phyloP scores from a whole-genome alignment of 176 grass and related monocot genomes.

The Otatea glauca region DNA sequence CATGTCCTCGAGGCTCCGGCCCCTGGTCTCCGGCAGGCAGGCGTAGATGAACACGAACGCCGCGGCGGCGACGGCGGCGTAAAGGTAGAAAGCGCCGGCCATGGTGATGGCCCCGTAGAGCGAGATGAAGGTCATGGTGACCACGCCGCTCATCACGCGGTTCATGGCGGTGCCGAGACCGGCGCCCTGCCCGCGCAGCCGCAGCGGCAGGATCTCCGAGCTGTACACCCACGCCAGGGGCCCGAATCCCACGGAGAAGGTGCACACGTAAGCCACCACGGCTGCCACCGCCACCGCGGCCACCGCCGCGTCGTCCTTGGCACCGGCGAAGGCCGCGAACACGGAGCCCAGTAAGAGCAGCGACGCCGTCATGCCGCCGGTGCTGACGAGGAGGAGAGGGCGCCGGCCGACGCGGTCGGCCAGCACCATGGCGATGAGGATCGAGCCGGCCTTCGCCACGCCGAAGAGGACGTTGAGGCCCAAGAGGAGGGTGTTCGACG shows the following conservation, averaged over 20 bases:
- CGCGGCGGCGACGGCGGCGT: conserved; percentile 52
- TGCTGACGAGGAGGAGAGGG: conserved; percentile 54
- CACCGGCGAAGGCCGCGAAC: conserved; percentile 46
- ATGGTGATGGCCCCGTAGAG: conserved; percentile 71
- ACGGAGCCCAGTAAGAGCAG: conserved; percentile 51
- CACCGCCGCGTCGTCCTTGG: conserved; percentile 43
- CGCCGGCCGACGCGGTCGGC: conserved; percentile 57
- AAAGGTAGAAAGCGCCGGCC: conserved; percentile 71
- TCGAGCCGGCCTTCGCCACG: conserved; percentile 63
- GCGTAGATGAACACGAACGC: conserved; percentile 66
- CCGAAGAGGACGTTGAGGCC: conserved; percentile 65
- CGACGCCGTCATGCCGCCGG: conserved; percentile 61
- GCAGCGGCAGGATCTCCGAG: conserved; percentile 73
- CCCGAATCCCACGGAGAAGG: conserved; percentile 68
- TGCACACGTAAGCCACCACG: conserved; percentile 55
- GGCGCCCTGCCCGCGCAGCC: conserved; percentile 66
- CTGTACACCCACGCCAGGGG: conserved; percentile 78
- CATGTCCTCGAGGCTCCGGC: conserved; percentile 72
- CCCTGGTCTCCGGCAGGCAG: conserved; percentile 65
- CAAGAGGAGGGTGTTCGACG: conserved; percentile 55
- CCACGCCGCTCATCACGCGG: conserved; percentile 50
- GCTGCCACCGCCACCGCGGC: conserved; percentile 30
- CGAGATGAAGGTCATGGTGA: conserved; percentile 83
- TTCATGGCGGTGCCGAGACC: conserved; percentile 74
- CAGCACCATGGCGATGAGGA: conserved; percentile 68